Percentiles rank a stretch among this genome's conserved stretches.
Conservation (phyloP, 192 early-diverging fungal genomes). For the Coemansia sp. region DNA sequence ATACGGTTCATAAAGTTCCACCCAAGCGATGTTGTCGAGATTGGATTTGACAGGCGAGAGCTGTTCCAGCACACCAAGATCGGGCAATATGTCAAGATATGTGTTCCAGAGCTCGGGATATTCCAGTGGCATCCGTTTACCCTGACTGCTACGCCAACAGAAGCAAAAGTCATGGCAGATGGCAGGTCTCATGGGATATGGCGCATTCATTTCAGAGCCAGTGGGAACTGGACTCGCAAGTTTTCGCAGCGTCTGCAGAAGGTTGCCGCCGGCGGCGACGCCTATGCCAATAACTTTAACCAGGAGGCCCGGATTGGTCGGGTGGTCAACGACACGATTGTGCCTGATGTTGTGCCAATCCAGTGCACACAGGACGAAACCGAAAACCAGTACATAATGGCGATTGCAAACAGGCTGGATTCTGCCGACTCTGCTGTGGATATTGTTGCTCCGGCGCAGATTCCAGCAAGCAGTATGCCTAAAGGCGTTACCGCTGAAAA, state of each 20-base stretch:
- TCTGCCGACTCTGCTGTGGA: slow-evolving; percentile 38
- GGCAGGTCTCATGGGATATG: slow-evolving; percentile 47
- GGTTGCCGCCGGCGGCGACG: slow-evolving; percentile 47
- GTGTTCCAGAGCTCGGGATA: slow-evolving; percentile 69
- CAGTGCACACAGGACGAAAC: slow-evolving; percentile 22
- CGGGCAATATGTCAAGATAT: slow-evolving; percentile 80
- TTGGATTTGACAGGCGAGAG: slow-evolving; percentile 65
- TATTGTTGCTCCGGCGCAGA: neutral
- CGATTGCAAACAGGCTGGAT: slow-evolving; percentile 40
- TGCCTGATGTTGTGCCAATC: slow-evolving; percentile 41
- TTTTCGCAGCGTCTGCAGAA: slow-evolving; percentile 61
- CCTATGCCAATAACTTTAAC: slow-evolving; percentile 48
- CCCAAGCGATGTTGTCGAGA: slow-evolving; percentile 71
- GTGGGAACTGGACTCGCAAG: slow-evolving; percentile 75
- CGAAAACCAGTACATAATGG: slow-evolving; percentile 43
- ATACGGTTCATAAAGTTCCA: slow-evolving; percentile 75
- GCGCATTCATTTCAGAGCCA: slow-evolving; percentile 76
- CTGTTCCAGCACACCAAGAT: slow-evolving; percentile 52
- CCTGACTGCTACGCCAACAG: slow-evolving; percentile 72
- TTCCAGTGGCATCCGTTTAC: slow-evolving; percentile 87
- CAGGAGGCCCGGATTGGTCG: slow-evolving; percentile 54
- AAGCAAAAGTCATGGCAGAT: slow-evolving; percentile 64
- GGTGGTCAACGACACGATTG: slow-evolving; percentile 38
- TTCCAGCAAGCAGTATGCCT: neutral
- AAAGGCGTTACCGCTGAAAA: neutral